These are phyloP conservation scores for Podila clonocystis DNA, from an alignment of 192 early-diverging fungal species.

Conservation along the genomic window DNA sequence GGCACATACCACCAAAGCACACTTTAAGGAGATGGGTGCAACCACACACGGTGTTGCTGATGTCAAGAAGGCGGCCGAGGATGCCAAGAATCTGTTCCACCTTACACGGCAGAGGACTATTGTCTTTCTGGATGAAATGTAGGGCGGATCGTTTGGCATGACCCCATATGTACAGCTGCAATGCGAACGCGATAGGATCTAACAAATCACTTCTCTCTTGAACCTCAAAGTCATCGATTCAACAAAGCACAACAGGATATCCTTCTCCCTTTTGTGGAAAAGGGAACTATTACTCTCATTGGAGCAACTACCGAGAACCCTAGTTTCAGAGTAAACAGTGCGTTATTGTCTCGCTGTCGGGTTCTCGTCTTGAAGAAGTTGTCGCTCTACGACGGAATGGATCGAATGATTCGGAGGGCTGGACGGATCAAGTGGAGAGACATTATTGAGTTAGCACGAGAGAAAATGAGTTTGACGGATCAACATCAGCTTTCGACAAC, in stretches of 20 bases:
- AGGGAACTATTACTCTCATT: constrained; percentile 73
- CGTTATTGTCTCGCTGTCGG: constrained; percentile 81
- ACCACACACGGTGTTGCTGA: constrained; percentile 67
- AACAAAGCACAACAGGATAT: constrained; percentile 91
- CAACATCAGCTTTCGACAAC: background rate
- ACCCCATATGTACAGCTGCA: background rate
- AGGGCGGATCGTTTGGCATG: background rate
- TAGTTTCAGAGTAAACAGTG: constrained; percentile 84
- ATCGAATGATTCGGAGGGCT: constrained; percentile 69
- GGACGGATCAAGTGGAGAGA: constrained; percentile 60
- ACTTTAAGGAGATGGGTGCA: constrained; percentile 61
- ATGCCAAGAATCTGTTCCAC: constrained; percentile 65
- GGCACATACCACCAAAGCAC: constrained; percentile 56
- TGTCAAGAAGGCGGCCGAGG: constrained; percentile 75
- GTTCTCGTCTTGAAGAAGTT: constrained; percentile 82
- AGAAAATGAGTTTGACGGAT: constrained; percentile 35
- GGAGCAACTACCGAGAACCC: constrained; percentile 87
- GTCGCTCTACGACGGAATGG: constrained; percentile 61
- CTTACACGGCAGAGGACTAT: constrained; percentile 72
- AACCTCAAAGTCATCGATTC: constrained; percentile 72
- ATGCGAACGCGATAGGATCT: background rate
- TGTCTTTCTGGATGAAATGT: constrained; percentile 89
- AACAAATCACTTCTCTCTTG: background rate
- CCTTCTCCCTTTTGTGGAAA: constrained; percentile 83
- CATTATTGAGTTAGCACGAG: constrained; percentile 19